These are phyloP conservation scores for Metarhizium sp. DNA, from an alignment of 2,329 filamentous ascomycete species.

Conservation along the genomic window DNA sequence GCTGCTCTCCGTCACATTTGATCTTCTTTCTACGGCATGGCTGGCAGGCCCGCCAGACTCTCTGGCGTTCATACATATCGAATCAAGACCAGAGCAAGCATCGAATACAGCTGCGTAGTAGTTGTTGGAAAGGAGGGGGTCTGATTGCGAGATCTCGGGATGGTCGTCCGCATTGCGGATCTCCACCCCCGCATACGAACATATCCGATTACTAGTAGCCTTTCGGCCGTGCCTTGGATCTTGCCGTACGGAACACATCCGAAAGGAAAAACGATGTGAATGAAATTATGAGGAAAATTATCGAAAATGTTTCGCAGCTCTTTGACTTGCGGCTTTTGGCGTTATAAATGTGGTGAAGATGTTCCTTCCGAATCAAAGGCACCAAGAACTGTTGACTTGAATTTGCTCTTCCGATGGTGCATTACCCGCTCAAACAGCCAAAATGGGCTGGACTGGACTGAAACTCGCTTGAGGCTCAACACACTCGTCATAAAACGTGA, in stretches of 20 bases:
- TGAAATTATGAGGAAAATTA: no score
- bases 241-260: not conserved
- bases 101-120: not conserved
- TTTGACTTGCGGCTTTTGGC: no score
- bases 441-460: no score
- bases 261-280: not conserved
- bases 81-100: not conserved
- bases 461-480: no score
- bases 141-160: not conserved
- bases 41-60: not conserved
- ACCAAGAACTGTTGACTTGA: no score
- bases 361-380: no score
- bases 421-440: no score
- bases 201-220: no score
- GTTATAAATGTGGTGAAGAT: no score
- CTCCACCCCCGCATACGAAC: not conserved
- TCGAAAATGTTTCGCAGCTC: no score
- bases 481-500: no score
- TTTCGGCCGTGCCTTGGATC: not conserved
- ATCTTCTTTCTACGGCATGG: not conserved
- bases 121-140: not conserved
- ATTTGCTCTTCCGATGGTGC: no score
- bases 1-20: not conserved
- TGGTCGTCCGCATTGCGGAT: not conserved
- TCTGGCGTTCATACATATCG: not conserved